Evolutionary conservation across 352 stramenopile species (phyloP).

Genomic region (Globisporangium perplexum): DNA sequence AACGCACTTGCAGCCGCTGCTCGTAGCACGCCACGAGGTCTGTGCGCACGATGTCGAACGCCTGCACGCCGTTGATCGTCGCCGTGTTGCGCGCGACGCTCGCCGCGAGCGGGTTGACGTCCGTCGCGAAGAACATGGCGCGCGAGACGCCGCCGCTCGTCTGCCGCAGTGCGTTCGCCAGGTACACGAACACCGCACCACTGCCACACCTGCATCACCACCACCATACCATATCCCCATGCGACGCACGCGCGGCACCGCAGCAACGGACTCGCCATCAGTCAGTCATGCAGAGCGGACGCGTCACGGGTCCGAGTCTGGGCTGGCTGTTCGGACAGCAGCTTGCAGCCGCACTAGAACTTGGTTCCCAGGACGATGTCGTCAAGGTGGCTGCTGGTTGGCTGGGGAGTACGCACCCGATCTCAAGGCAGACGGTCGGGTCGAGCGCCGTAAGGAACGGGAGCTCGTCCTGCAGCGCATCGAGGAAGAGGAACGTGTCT

Average conservation of each 20-base stretch:
- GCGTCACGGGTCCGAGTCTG: too few species aligned
- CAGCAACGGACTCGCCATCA: background rate
- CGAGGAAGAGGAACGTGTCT: constrained; percentile 96
- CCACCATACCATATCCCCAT: too few species aligned
- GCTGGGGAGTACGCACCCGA: constrained; percentile 44
- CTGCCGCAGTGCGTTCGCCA: constrained; percentile 76
- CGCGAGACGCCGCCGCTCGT: constrained; percentile 20
- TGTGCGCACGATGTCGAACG: constrained; percentile 78
- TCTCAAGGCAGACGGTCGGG: constrained; percentile 84
- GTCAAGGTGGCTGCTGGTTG: background rate
- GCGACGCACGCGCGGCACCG: too few species aligned
- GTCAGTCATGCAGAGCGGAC: background rate
- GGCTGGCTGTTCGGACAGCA: too few species aligned
- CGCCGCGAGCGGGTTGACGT: constrained; percentile 91
- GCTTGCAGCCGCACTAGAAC: too few species aligned
- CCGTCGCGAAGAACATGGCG: constrained; percentile 78
- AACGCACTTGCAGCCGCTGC: constrained; percentile 40
- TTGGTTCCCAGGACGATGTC: background rate
- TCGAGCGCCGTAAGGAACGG: constrained; percentile 43
- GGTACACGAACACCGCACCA: constrained; percentile 61
- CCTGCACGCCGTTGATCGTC: constrained; percentile 65
- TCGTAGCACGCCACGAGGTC: constrained; percentile 77
- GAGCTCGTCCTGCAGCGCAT: constrained; percentile 91
- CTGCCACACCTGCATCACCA: constrained; percentile 41
- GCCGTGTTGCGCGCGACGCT: constrained; percentile 81